These are phyloP conservation scores for Stropharia rugosoannulata DNA, from an alignment of 768 basidiomycete species.

Conservation along the genomic window DNA sequence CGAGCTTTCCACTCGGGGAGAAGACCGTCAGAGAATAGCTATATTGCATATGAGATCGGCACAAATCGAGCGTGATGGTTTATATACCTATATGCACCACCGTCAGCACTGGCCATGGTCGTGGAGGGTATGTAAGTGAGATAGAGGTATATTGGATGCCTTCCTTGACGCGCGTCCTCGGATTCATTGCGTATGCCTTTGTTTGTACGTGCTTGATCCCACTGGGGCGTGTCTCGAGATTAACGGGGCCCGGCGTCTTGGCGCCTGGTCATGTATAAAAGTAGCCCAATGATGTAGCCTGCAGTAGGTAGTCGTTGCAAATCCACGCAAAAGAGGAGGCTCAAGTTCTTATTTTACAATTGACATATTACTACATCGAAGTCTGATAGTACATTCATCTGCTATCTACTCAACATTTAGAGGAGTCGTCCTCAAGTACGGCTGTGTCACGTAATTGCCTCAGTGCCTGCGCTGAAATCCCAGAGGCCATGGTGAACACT, in stretches of 20 bases:
- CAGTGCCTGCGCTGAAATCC: not conserved
- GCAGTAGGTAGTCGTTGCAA: too few species aligned
- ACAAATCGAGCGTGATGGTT: slow-evolving; percentile 2
- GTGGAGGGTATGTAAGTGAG: slow-evolving; percentile 8
- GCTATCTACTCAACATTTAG: slow-evolving; percentile 33
- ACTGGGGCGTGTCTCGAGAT: not conserved
- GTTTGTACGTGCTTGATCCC: slow-evolving; percentile 17
- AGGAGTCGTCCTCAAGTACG: slow-evolving; percentile 87
- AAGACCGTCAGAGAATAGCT: slow-evolving; percentile 99
- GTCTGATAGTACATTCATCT: not conserved
- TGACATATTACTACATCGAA: not conserved
- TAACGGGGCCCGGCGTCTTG: too few species aligned
- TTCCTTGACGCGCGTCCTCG: slow-evolving; percentile 21
- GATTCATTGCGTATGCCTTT: slow-evolving; percentile 17
- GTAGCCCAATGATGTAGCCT: too few species aligned
- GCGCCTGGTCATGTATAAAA: too few species aligned
- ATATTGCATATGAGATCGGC: slow-evolving; percentile 13
- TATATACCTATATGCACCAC: slow-evolving; percentile 73
- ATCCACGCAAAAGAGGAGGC: too few species aligned
- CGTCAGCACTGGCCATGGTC: slow-evolving; percentile 78
- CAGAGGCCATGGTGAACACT: slow-evolving; percentile 9
- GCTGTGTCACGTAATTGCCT: slow-evolving; percentile 38
- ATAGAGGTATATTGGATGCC: slow-evolving; percentile 14
- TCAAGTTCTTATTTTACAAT: not conserved
- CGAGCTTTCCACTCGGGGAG: slow-evolving; percentile 97